Conservation (phyloP, 176 grass and related monocot genomes). For the Puya raimondii region DNA sequence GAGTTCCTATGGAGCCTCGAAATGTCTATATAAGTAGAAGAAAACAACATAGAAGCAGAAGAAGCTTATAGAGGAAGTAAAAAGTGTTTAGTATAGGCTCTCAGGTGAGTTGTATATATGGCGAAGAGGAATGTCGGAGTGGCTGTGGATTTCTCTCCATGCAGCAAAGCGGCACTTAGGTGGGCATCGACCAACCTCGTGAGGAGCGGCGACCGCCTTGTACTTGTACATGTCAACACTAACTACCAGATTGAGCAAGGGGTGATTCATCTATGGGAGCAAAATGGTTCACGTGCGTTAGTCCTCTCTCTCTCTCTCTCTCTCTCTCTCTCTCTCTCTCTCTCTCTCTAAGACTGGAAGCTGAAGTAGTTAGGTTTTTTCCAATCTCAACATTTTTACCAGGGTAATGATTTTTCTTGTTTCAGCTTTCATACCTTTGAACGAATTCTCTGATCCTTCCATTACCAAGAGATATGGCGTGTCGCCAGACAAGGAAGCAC, state of each 20-base stretch:
- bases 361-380: too few species aligned
- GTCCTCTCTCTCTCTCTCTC: neutral
- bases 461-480: conserved; percentile 53
- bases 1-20: neutral
- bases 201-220: conserved; percentile 40
- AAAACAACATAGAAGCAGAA: too few species aligned
- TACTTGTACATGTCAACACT: conserved; percentile 53
- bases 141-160: conserved; percentile 58
- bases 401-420: neutral
- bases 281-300: conserved; percentile 48
- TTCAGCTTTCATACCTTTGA: conserved; percentile 61
- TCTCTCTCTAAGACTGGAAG: neutral
- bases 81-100: too few species aligned
- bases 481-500: conserved; percentile 48
- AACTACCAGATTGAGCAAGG: conserved; percentile 50
- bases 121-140: conserved; percentile 45
- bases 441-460: conserved; percentile 45
- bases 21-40: conserved; percentile 37
- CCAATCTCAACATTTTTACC: neutral
- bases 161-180: conserved; percentile 62
- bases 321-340: neutral
- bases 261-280: conserved; percentile 61
- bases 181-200: conserved; percentile 57
- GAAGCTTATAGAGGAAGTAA: too few species aligned
- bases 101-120: conserved; percentile 17